Evolutionary conservation across 352 stramenopile species (phyloP).

Genomic region (Pythium monospermum): DNA sequence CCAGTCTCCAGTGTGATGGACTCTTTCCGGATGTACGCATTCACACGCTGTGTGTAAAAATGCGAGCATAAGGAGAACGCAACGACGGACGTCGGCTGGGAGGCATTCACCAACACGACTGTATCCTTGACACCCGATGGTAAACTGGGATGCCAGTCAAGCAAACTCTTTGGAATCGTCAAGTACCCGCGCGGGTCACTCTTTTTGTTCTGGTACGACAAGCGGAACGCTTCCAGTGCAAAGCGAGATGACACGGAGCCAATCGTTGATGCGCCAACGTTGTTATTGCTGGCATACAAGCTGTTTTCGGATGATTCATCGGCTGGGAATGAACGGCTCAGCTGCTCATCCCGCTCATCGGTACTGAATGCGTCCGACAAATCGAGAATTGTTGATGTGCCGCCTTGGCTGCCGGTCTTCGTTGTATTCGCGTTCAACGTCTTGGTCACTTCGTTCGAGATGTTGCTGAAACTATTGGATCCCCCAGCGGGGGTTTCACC

Average conservation of each 20-base stretch:
- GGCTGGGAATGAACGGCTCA: slow-evolving; percentile 58
- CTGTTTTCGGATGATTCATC: slow-evolving; percentile 47
- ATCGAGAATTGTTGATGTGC: slow-evolving; percentile 22
- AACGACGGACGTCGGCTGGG: slow-evolving; percentile 80
- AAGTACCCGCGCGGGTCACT: slow-evolving; percentile 50
- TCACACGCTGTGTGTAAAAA: slow-evolving; percentile 71
- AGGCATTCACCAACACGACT: slow-evolving; percentile 71
- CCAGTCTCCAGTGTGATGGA: slow-evolving; percentile 27
- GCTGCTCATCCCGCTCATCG: slow-evolving; percentile 60
- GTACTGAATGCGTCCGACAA: slow-evolving; percentile 56
- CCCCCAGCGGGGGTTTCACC: slow-evolving; percentile 26
- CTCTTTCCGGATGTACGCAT: slow-evolving; percentile 67
- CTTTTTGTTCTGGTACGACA: slow-evolving; percentile 64
- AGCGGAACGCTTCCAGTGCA: slow-evolving; percentile 58
- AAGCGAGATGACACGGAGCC: slow-evolving; percentile 53
- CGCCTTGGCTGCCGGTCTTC: neutral
- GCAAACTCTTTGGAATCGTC: slow-evolving; percentile 70
- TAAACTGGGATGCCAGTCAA: slow-evolving; percentile 79
- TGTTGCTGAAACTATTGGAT: slow-evolving; percentile 33
- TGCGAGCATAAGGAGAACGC: slow-evolving; percentile 84
- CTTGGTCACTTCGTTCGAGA: slow-evolving; percentile 77
- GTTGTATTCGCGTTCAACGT: slow-evolving; percentile 36
- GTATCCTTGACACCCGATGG: slow-evolving; percentile 63
- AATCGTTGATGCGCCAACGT: slow-evolving; percentile 51
- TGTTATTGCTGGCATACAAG: slow-evolving; percentile 28